A percentile compares a stretch with the other conserved stretches of the same genome.
Conservation (phyloP, 2,329 filamentous ascomycete species). For the Didymella segeticola region DNA sequence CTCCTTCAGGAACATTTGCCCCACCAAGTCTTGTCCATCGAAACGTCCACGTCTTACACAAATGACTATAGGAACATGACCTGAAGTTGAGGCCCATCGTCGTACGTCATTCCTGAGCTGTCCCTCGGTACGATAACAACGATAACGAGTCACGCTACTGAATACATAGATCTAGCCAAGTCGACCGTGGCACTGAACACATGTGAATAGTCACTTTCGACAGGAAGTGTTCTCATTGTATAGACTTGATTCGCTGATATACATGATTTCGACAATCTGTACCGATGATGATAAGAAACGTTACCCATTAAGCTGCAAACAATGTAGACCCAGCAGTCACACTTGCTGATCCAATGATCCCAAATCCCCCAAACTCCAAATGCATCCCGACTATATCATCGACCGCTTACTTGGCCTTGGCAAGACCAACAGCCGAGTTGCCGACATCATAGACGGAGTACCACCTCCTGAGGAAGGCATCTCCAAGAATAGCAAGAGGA, state of each 20-base stretch:
- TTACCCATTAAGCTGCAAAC: conserved; percentile 20
- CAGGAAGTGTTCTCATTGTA: conserved; percentile 6
- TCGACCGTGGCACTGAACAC: neutral
- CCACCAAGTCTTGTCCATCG: conserved; percentile 1
- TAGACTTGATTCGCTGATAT: conserved; percentile 25
- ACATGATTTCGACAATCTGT: conserved; percentile 19
- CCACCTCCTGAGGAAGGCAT: conserved; percentile 80
- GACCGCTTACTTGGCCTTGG: conserved; percentile 72
- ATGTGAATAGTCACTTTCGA: neutral
- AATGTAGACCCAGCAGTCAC: conserved; percentile 28
- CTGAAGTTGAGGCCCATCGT: neutral
- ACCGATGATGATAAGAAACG: conserved; percentile 16
- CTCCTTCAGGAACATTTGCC: conserved; percentile 7
- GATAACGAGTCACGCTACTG: conserved; percentile 20
- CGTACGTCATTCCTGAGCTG: conserved; percentile 20
- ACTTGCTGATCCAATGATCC: conserved; percentile 4
- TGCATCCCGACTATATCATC: neutral
- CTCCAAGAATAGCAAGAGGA: conserved; percentile 92
- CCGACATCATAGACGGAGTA: conserved; percentile 98
- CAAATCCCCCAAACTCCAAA: conserved; percentile 6
- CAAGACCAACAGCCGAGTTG: conserved; percentile 86
- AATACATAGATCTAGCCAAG: neutral
- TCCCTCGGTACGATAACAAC: conserved; percentile 16
- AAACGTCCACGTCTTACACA: neutral
- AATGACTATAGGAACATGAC: conserved; percentile 2